Percentiles rank a stretch among this genome's conserved stretches.
Conservation (phyloP, 2,329 filamentous ascomycete genomes). For the Botrytis sinoallii region DNA sequence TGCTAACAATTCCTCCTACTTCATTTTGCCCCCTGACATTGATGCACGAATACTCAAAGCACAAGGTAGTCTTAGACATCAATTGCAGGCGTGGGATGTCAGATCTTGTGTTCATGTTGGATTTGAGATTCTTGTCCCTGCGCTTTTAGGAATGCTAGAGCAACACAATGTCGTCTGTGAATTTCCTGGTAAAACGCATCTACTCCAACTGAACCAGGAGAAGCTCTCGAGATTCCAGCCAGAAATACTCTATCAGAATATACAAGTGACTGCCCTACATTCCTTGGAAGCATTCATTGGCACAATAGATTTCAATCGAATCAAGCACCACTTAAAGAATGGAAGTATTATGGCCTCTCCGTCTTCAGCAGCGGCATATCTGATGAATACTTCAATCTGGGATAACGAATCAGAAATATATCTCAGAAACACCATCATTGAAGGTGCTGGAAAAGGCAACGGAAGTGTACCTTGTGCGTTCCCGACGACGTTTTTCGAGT, state of each 20-base stretch:
- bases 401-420: too few species aligned
- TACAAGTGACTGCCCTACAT: constrained; percentile 38
- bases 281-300: constrained; percentile 20
- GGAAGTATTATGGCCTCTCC: too few species aligned
- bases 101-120: constrained; percentile 12
- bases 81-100: constrained; percentile 14
- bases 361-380: too few species aligned
- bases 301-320: too few species aligned
- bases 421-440: too few species aligned
- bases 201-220: constrained; percentile 29
- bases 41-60: neutral
- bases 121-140: constrained; percentile 15
- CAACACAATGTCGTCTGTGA: neutral
- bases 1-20: neutral
- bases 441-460: too few species aligned
- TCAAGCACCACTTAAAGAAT: too few species aligned
- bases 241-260: constrained; percentile 34
- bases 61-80: neutral
- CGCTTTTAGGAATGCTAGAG: constrained; percentile 2
- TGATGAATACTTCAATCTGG: too few species aligned
- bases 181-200: neutral
- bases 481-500: too few species aligned
- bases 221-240: constrained; percentile 36
- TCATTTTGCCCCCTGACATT: neutral
- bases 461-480: too few species aligned